Conservation (phyloP, 2,329 filamentous ascomycete genomes). For the Leptographium galeiforme region DNA sequence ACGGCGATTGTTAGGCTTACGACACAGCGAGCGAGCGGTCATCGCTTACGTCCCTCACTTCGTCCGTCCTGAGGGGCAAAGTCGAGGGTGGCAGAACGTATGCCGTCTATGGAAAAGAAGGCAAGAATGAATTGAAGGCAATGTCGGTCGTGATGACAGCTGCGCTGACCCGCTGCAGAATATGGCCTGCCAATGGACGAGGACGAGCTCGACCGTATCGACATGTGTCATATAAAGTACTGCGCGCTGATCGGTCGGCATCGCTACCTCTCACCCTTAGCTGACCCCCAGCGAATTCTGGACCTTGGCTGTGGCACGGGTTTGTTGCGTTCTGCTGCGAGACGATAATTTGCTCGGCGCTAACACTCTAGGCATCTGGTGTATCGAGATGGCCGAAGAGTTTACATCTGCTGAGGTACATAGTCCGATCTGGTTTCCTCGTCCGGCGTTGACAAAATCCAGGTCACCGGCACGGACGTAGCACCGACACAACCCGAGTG, state of each 20-base stretch:
- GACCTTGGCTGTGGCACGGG: conserved; percentile 19
- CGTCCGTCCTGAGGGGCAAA: neutral
- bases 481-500: conserved; percentile 35
- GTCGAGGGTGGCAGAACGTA: conserved; percentile 21
- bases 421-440: neutral
- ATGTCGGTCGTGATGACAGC: too few relatives aligned
- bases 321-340: neutral
- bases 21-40: neutral
- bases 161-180: conserved; percentile 12
- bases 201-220: conserved; percentile 25
- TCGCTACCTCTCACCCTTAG: conserved; percentile 13
- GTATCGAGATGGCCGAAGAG: conserved; percentile 15
- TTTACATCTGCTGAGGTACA: conserved; percentile 5
- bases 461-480: conserved; percentile 32
- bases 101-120: conserved; percentile 22
- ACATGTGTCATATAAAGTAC: conserved; percentile 25
- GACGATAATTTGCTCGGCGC: neutral
- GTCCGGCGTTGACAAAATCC: neutral
- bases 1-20: neutral
- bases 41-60: neutral
- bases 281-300: conserved; percentile 15
- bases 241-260: conserved; percentile 16
- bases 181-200: conserved; percentile 28
- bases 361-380: conserved; percentile 16
- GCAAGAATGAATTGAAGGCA: conserved; percentile 4